These are phyloP conservation scores for Acer yangbiense DNA, from an alignment of 345 rosid species.

Conservation along the genomic window DNA sequence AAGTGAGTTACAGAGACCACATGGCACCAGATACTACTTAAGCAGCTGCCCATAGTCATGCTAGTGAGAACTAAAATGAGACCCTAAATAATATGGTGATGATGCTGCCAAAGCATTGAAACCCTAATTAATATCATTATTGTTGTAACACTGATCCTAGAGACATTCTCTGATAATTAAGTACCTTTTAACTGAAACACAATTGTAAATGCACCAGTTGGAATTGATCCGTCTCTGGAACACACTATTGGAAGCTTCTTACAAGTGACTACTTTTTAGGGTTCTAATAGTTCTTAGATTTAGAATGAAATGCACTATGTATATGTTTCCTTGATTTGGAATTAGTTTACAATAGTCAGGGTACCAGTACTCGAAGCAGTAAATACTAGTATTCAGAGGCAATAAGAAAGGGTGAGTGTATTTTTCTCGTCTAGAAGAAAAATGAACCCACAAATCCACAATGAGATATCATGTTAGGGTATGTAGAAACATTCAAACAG, in stretches of 20 bases:
- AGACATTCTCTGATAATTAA: background rate
- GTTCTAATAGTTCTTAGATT: background rate
- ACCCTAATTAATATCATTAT: background rate
- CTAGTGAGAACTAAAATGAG: background rate
- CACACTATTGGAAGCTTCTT: background rate
- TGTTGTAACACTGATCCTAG: background rate
- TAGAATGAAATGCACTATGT: background rate
- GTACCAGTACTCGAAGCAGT: background rate
- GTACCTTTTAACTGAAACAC: background rate
- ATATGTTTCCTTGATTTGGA: background rate
- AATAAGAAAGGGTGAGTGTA: background rate
- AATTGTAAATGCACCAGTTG: background rate
- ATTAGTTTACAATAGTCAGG: background rate
- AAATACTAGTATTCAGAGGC: background rate
- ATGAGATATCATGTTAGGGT: background rate
- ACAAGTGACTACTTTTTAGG: background rate
- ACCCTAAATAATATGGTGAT: background rate
- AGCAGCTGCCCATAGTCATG: background rate
- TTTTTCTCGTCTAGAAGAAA: background rate
- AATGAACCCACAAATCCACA: background rate
- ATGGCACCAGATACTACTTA: background rate
- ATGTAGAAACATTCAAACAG: background rate
- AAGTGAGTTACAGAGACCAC: background rate
- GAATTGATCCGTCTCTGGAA: background rate
- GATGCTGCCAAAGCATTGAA: background rate